These are phyloP conservation scores for Yamadazyma songkhlaensis DNA, from an alignment of 1,139 yeast species.

Conservation along the genomic window DNA sequence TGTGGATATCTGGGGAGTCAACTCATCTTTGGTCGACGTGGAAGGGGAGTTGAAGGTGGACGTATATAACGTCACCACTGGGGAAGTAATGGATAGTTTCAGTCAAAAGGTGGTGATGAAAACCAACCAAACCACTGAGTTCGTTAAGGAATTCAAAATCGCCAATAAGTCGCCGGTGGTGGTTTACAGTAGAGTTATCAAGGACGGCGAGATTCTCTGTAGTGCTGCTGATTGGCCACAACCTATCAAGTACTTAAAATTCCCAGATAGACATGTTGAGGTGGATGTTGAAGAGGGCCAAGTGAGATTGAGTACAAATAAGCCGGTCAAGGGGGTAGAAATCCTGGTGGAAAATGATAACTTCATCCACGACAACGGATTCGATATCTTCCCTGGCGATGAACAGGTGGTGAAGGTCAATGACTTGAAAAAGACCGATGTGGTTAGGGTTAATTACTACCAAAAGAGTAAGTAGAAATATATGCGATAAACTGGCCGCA, in stretches of 20 bases:
- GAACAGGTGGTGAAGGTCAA: slow-evolving; percentile 14
- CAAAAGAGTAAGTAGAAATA: slow-evolving; percentile 3
- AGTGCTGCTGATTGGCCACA: slow-evolving; percentile 52
- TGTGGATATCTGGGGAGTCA: slow-evolving; percentile 45
- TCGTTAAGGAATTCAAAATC: slow-evolving; percentile 15
- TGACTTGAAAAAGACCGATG: slow-evolving; percentile 11
- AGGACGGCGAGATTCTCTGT: slow-evolving; percentile 21
- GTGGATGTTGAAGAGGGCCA: slow-evolving; percentile 16
- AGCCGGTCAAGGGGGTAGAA: slow-evolving; percentile 43
- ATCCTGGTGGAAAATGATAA: slow-evolving; percentile 20
- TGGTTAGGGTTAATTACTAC: slow-evolving; percentile 12
- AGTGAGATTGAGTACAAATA: slow-evolving; percentile 21
- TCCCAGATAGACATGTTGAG: slow-evolving; percentile 19
- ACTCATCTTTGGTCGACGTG: slow-evolving; percentile 21
- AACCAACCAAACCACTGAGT: slow-evolving; percentile 35
- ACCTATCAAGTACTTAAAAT: slow-evolving; percentile 43
- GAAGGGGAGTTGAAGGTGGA: slow-evolving; percentile 25
- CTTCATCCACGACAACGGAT: slow-evolving; percentile 37
- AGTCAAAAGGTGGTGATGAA: slow-evolving; percentile 19
- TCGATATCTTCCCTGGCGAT: slow-evolving; percentile 42
- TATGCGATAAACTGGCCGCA: too few relatives aligned
- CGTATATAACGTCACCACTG: slow-evolving; percentile 28
- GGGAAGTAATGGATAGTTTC: slow-evolving; percentile 19
- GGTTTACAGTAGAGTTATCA: slow-evolving; percentile 18
- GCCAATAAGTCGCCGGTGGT: slow-evolving; percentile 19